Evolutionary conservation across 2,329 filamentous ascomycete species (phyloP).

Genomic region (Nigrospora sphaerica): DNA sequence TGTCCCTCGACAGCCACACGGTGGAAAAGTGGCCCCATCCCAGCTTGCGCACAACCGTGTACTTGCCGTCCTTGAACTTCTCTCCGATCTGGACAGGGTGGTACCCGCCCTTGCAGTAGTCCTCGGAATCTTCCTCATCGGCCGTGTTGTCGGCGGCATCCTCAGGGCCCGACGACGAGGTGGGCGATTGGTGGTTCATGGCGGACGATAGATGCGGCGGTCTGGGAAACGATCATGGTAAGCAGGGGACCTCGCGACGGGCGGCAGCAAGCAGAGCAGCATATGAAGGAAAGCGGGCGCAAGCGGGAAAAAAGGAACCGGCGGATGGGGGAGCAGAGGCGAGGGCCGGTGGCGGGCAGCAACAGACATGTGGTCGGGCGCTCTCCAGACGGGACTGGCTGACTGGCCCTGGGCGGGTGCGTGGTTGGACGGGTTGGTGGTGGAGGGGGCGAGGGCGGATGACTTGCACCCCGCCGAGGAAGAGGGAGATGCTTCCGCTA

Average conservation of each 20-base stretch:
- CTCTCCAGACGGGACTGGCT: not conserved
- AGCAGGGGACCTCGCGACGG: conserved; percentile 12
- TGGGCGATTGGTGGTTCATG: conserved; percentile 64
- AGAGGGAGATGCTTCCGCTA: not conserved
- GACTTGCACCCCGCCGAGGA: not conserved
- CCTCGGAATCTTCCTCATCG: conserved; percentile 97
- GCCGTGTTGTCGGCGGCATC: conserved; percentile 86
- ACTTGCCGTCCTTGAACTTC: conserved; percentile 95
- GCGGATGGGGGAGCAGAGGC: not conserved
- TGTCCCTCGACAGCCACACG: conserved; percentile 80
- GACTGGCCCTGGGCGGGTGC: too few relatives aligned
- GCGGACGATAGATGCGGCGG: conserved; percentile 47
- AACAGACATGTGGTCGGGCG: not conserved
- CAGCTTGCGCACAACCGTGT: conserved; percentile 91
- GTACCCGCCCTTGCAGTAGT: conserved; percentile 99
- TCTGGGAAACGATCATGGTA: conserved; percentile 30
- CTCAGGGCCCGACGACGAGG: conserved; percentile 70
- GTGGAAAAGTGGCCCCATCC: conserved; percentile 99
- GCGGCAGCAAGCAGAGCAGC: not conserved
- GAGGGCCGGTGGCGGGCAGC: not conserved
- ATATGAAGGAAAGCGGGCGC: not conserved
- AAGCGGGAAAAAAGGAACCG: not conserved
- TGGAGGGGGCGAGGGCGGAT: too few relatives aligned
- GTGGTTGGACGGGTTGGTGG: too few relatives aligned
- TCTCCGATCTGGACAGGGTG: conserved; percentile 93